These are phyloP conservation scores for Helotiales sp. DNA, from an alignment of 2,329 filamentous ascomycete species.

Conservation along the genomic window DNA sequence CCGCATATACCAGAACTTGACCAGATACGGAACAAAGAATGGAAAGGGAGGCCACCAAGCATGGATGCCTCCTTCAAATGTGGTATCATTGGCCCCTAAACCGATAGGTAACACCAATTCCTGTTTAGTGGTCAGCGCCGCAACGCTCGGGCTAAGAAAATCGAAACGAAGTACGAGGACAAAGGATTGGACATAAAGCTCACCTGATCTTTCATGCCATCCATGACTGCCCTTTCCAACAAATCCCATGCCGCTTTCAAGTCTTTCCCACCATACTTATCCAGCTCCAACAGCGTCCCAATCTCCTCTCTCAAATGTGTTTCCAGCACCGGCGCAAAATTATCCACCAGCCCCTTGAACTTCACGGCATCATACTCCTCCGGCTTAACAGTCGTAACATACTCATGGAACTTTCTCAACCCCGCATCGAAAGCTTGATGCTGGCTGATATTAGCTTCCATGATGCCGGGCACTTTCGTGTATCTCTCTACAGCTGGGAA, in stretches of 20 bases:
- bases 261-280: constrained; percentile 37
- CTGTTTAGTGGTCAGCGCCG: background rate
- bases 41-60: constrained; percentile 18
- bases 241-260: constrained; percentile 20
- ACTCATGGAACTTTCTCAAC: constrained; percentile 28
- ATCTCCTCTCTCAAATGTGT: constrained; percentile 49
- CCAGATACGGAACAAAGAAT: constrained; percentile 23
- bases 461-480: constrained; percentile 19
- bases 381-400: constrained; percentile 37
- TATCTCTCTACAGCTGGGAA: constrained; percentile 48
- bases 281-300: constrained; percentile 44
- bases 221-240: constrained; percentile 14
- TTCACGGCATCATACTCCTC: constrained; percentile 43
- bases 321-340: constrained; percentile 43
- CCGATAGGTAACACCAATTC: constrained; percentile 1
- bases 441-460: constrained; percentile 12
- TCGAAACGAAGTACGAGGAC: no score
- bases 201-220: constrained; percentile 14
- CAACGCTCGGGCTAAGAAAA: no score
- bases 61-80: constrained; percentile 12
- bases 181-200: background rate
- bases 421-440: constrained; percentile 18
- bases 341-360: constrained; percentile 44
- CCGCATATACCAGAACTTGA: constrained; percentile 14
- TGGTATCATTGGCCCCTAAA: constrained; percentile 20